Percentiles rank a stretch among this genome's conserved stretches.
Conservation (phyloP, 768 basidiomycete genomes). For the Pleurotus salmoneostramineus region DNA sequence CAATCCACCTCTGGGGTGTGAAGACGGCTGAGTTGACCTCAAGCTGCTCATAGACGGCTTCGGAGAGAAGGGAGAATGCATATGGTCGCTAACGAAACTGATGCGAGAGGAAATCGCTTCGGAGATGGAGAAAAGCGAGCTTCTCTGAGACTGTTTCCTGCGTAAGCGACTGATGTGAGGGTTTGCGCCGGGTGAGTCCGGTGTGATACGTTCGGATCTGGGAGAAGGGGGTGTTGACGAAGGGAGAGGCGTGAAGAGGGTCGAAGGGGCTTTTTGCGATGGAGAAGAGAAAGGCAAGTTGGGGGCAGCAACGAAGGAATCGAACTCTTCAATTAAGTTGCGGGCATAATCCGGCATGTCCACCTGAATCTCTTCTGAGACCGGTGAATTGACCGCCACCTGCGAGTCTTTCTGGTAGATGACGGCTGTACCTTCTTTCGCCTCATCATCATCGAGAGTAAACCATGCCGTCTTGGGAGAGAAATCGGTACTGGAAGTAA, state of each 20-base stretch:
- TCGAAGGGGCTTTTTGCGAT: neutral
- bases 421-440: neutral
- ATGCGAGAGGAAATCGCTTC: slow-evolving; percentile 4
- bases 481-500: neutral
- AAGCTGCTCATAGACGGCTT: slow-evolving; percentile 2
- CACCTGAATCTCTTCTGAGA: neutral
- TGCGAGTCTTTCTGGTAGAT: neutral
- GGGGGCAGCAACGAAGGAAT: neutral
- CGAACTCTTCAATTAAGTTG: slow-evolving; percentile 3
- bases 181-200: neutral
- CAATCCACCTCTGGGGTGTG: neutral
- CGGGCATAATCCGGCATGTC: slow-evolving; percentile 6
- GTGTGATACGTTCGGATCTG: neutral
- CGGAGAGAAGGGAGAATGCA: neutral
- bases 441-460: neutral
- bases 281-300: neutral
- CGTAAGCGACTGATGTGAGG: neutral
- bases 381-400: neutral
- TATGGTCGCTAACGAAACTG: slow-evolving; percentile 2
- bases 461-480: slow-evolving; percentile 3
- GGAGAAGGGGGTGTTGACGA: neutral
- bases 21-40: neutral
- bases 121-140: slow-evolving; percentile 5
- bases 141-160: neutral
- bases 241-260: neutral